These are phyloP conservation scores for Rheum nobile DNA, from an alignment of 148 eudicot genomes.

Conservation along the genomic window DNA sequence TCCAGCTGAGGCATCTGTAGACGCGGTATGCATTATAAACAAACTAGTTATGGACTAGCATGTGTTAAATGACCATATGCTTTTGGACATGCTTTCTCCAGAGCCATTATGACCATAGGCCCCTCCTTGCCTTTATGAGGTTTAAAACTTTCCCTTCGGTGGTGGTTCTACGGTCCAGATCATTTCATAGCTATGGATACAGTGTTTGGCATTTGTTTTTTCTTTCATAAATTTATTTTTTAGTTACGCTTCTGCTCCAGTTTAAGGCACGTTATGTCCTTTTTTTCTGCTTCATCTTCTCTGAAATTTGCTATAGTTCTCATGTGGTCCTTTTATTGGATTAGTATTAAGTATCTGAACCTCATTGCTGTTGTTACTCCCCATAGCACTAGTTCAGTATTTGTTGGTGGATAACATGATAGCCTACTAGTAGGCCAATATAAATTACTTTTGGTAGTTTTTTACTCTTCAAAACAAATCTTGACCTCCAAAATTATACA, in stretches of 20 bases:
- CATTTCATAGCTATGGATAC: background rate
- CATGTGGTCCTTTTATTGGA: background rate
- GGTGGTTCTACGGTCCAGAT: background rate
- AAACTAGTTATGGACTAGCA: background rate
- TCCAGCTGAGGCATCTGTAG: slow-evolving; percentile 93
- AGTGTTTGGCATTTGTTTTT: background rate
- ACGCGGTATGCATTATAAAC: slow-evolving; percentile 49
- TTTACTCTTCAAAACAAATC: background rate
- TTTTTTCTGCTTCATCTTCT: too few relatives aligned
- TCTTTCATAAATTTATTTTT: background rate
- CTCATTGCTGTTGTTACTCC: background rate
- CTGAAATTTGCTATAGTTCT: background rate
- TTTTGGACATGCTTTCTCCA: background rate
- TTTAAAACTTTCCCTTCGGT: background rate
- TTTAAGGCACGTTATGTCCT: too few relatives aligned
- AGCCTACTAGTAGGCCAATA: background rate
- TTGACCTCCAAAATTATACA: background rate
- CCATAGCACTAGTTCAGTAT: background rate
- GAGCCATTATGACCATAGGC: background rate
- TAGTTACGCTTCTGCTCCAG: background rate
- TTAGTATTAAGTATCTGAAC: background rate
- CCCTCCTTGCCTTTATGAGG: background rate
- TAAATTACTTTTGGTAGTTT: background rate
- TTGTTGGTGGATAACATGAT: background rate
- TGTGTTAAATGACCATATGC: background rate